Evolutionary conservation across 1,139 yeast species (phyloP).

Genomic region (Nakaseomyces sp.): DNA sequence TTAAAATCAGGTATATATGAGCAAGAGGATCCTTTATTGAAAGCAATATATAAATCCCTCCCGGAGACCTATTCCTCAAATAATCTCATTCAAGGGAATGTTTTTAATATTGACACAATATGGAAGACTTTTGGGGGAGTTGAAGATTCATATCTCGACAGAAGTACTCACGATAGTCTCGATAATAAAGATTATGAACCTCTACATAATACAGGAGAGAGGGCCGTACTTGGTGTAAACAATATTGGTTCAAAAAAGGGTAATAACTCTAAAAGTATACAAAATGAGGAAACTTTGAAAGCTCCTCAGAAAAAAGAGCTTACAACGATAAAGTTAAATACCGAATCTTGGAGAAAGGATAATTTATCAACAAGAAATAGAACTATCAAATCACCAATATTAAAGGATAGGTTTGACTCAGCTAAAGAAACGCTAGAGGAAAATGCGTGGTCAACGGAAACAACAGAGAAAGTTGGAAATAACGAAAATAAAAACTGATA

Average conservation of each 20-base stretch:
- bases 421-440: conserved; percentile 2
- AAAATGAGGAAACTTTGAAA: neutral
- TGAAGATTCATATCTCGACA: neutral
- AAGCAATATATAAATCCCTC: conserved; percentile 18
- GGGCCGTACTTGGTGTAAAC: neutral
- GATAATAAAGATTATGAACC: neutral
- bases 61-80: conserved; percentile 9
- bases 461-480: neutral
- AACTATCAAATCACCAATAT: neutral
- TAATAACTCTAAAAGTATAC: neutral
- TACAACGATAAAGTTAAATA: neutral
- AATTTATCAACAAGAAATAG: neutral
- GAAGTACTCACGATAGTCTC: neutral
- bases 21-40: conserved; percentile 25
- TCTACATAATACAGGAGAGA: neutral
- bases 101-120: conserved; percentile 6
- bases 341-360: neutral
- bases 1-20: conserved; percentile 24
- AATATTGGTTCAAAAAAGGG: neutral
- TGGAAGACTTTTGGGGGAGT: neutral
- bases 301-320: neutral
- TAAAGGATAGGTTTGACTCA: neutral
- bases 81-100: neutral
- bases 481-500: neutral
- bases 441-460: neutral